phyloP scores from a whole-genome alignment of 495 filamentous ascomycete species.

The Talaromyces trachyspermus region DNA sequence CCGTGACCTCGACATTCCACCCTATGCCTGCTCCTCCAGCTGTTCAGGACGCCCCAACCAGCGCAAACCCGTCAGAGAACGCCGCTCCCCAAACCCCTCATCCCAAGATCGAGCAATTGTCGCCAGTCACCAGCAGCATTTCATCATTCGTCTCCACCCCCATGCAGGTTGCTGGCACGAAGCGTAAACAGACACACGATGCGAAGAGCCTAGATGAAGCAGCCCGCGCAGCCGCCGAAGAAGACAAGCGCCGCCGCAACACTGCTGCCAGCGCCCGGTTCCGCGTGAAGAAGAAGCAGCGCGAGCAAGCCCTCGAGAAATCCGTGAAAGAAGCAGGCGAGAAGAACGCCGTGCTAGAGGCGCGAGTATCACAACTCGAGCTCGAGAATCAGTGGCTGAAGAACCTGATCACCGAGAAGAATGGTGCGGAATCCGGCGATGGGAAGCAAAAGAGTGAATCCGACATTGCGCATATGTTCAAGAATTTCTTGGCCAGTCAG shows the following conservation, averaged over 20 bases:
- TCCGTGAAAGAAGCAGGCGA: slow-evolving; percentile 86
- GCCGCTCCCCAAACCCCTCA: slow-evolving; percentile 16
- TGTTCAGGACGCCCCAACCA: slow-evolving; percentile 13
- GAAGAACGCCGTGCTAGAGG: slow-evolving; percentile 70
- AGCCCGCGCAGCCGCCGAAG: slow-evolving; percentile 77
- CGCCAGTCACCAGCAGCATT: slow-evolving; percentile 12
- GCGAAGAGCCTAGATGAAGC: slow-evolving; percentile 28
- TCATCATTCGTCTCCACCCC: slow-evolving; percentile 12
- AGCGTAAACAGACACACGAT: slow-evolving; percentile 33
- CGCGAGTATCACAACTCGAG: slow-evolving; percentile 76
- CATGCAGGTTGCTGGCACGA: slow-evolving; percentile 20
- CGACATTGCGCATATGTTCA: slow-evolving; percentile 43
- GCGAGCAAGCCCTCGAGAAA: slow-evolving; percentile 87
- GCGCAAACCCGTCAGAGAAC: slow-evolving; percentile 12
- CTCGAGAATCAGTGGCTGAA: slow-evolving; percentile 97
- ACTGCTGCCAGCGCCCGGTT: slow-evolving; percentile 92
- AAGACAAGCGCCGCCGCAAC: slow-evolving; percentile 95
- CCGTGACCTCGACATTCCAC: slow-evolving; percentile 23
- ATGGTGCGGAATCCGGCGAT: slow-evolving; percentile 34
- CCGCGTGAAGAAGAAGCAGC: slow-evolving; percentile 98
- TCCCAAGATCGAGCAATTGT: slow-evolving; percentile 8
- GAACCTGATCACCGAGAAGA: slow-evolving; percentile 89
- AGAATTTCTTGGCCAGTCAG: slow-evolving; percentile 39
- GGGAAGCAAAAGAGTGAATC: slow-evolving; percentile 32
- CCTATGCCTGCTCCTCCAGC: slow-evolving; percentile 17